phyloP scores from a whole-genome alignment of 306 rosid genomes.

The Casuarina glauca region DNA sequence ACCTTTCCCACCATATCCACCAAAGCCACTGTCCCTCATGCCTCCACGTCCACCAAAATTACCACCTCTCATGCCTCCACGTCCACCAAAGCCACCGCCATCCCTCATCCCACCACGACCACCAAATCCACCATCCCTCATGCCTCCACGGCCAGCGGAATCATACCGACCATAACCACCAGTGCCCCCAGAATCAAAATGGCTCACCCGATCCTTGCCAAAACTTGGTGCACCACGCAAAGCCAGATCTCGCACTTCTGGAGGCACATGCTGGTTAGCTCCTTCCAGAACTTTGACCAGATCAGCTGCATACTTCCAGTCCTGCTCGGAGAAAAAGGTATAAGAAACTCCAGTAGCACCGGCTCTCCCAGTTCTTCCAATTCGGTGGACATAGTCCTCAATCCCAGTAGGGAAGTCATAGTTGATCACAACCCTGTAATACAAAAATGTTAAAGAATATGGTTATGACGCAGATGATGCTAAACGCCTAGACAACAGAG shows the following conservation, averaged over 20 bases:
- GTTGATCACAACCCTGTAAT: slow-evolving; percentile 86
- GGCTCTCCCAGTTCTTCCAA: slow-evolving; percentile 98
- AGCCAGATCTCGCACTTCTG: slow-evolving; percentile 82
- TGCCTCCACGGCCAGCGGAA: slow-evolving; percentile 60
- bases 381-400: slow-evolving; percentile 97
- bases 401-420: slow-evolving; percentile 96
- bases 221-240: slow-evolving; percentile 75
- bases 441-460: slow-evolving; percentile 4
- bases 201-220: slow-evolving; percentile 74
- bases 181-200: slow-evolving; percentile 50
- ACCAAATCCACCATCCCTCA: slow-evolving; percentile 57
- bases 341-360: slow-evolving; percentile 93
- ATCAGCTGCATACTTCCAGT: slow-evolving; percentile 92
- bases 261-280: slow-evolving; percentile 92
- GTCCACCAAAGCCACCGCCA: slow-evolving; percentile 45
- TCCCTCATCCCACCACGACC: slow-evolving; percentile 64
- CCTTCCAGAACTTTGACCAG: slow-evolving; percentile 94
- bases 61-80: slow-evolving; percentile 63
- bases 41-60: slow-evolving; percentile 66
- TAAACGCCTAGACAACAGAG: slow-evolving; percentile 8
- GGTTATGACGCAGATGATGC: background rate
- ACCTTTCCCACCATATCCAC: slow-evolving; percentile 69
- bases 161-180: slow-evolving; percentile 42
- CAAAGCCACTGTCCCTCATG: slow-evolving; percentile 44
- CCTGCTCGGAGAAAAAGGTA: slow-evolving; percentile 97